Percentiles rank a stretch among this genome's conserved stretches.
Conservation (phyloP, 2,329 filamentous ascomycete species). For the Colletotrichum sp. region DNA sequence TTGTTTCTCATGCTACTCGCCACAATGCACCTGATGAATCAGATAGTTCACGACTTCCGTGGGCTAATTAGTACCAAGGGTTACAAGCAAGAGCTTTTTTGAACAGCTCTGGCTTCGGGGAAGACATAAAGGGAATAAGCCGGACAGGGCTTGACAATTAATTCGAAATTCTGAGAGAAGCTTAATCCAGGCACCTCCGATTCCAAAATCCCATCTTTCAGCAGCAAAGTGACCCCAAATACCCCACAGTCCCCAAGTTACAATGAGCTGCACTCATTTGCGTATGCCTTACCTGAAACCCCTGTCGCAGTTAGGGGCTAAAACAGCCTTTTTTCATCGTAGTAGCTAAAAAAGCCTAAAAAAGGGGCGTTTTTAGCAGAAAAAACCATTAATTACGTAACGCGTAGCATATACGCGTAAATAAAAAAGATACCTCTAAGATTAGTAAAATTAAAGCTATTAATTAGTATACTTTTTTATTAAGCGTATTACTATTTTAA, state of each 20-base stretch:
- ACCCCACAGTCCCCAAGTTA: neutral
- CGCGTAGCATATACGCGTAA: too few relatives aligned
- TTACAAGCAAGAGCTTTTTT: accelerated
- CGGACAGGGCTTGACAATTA: accelerated
- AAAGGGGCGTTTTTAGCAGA: too few relatives aligned
- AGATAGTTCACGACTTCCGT: accelerated
- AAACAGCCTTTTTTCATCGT: too few relatives aligned
- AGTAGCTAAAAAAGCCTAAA: too few relatives aligned
- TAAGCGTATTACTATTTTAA: too few relatives aligned
- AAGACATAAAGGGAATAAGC: accelerated
- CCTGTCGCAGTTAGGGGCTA: too few relatives aligned
- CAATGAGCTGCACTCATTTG: too few relatives aligned
- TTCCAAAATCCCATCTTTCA: neutral
- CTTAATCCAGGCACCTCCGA: neutral
- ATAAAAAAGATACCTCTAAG: too few relatives aligned
- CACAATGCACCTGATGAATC: neutral
- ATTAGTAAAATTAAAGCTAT: too few relatives aligned
- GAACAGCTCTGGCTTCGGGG: accelerated
- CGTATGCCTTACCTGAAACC: too few relatives aligned
- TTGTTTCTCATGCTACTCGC: neutral
- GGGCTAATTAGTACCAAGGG: accelerated
- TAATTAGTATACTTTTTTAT: too few relatives aligned
- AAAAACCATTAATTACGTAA: too few relatives aligned
- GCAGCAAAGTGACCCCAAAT: neutral
- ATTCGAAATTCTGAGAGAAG: neutral